These are phyloP conservation scores for Erythrobasidium yunnanense DNA, from an alignment of 768 basidiomycete genomes.

Conservation along the genomic window DNA sequence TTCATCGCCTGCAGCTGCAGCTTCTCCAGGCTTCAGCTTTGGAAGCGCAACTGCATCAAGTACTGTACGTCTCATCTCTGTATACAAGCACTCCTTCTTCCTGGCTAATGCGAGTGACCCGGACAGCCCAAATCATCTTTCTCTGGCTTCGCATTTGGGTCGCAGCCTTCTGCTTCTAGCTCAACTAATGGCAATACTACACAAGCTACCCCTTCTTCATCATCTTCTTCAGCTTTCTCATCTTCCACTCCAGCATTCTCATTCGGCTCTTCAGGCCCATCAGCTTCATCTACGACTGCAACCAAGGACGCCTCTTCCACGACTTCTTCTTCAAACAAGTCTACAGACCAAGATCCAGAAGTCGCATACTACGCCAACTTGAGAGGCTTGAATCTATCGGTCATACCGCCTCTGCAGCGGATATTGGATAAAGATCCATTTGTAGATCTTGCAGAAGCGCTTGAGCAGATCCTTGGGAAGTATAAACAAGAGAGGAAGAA, in stretches of 20 bases:
- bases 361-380: slow-evolving; percentile 15
- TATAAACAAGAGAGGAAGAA: slow-evolving; percentile 15
- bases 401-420: slow-evolving; percentile 18
- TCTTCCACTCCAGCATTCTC: too few species aligned
- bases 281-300: not conserved
- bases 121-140: not conserved
- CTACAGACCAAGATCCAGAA: slow-evolving; percentile 1
- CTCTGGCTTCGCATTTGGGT: slow-evolving; percentile 13
- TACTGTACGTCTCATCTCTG: not conserved
- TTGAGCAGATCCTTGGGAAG: not conserved
- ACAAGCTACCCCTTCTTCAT: not conserved
- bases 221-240: not conserved
- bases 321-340: not conserved
- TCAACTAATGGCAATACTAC: not conserved
- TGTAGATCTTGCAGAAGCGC: slow-evolving; percentile 9
- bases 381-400: slow-evolving; percentile 22
- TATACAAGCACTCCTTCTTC: not conserved
- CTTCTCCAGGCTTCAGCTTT: slow-evolving; percentile 1
- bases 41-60: not conserved
- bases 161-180: not conserved
- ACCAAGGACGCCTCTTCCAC: not conserved
- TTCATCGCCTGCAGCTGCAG: slow-evolving; percentile 13
- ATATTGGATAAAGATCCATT: slow-evolving; percentile 26
- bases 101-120: not conserved
- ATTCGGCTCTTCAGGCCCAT: too few species aligned